phyloP scores from a whole-genome alignment of 169 alveolate species.

The Prorocentrum cordatum region DNA sequence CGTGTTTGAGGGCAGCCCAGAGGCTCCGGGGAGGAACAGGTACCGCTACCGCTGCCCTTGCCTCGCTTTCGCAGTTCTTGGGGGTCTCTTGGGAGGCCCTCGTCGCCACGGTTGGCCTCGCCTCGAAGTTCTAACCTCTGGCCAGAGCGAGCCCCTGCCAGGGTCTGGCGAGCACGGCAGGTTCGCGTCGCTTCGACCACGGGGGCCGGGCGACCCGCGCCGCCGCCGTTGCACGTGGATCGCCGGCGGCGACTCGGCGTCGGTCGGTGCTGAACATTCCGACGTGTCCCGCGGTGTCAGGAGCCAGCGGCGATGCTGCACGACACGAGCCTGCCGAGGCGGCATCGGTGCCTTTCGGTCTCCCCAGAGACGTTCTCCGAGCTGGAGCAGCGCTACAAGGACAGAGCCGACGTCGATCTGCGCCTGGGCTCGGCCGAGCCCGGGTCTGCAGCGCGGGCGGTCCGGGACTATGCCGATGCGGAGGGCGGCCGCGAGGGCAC shows the following conservation, averaged over 20 bases:
- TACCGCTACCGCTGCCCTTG: no score
- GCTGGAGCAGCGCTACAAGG: background rate
- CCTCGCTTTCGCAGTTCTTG: no score
- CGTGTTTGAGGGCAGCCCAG: background rate
- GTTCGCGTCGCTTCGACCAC: no score
- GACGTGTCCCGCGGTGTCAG: no score
- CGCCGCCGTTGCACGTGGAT: no score
- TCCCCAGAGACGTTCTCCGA: background rate
- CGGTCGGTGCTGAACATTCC: no score
- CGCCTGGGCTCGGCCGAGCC: slow-evolving; percentile 14
- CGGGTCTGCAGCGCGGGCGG: background rate
- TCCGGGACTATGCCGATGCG: background rate
- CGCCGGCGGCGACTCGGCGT: no score
- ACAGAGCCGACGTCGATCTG: background rate
- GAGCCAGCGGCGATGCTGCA: no score
- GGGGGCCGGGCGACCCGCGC: no score
- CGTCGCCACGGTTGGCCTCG: background rate
- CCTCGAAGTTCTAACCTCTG: background rate
- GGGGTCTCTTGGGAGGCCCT: background rate
- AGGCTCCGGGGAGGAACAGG: background rate
- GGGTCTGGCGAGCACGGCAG: background rate
- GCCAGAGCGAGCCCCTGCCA: background rate
- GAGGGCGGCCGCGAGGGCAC: background rate
- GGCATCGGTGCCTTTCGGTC: background rate
- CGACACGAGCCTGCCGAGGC: background rate